Percentiles rank a stretch among this genome's conserved stretches.
phyloP scores from a whole-genome alignment of 73 alveolate genomes.

The Paramecium octaurelia region DNA sequence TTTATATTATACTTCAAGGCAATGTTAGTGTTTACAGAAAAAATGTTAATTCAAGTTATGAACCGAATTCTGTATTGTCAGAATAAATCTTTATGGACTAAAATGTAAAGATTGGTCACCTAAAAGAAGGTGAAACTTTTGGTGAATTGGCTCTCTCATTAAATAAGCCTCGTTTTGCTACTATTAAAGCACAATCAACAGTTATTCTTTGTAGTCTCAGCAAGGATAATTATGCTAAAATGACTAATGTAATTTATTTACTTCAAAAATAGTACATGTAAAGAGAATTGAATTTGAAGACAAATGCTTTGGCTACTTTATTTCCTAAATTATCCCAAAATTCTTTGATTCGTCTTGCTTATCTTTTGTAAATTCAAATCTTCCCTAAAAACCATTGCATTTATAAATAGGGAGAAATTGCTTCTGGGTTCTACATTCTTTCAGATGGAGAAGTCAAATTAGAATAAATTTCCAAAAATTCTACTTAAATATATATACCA shows the following conservation, averaged over 20 bases:
- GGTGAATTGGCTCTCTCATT: slow-evolving; percentile 42
- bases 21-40: not conserved
- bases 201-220: not conserved
- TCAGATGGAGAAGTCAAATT: slow-evolving; percentile 38
- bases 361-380: not conserved
- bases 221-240: slow-evolving; percentile 33
- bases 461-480: not conserved
- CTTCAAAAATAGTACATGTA: not conserved
- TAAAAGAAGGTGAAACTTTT: slow-evolving; percentile 19
- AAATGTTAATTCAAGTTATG: not conserved
- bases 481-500: not conserved
- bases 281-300: slow-evolving; percentile 10
- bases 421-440: slow-evolving; percentile 25
- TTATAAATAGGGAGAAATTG: not conserved
- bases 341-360: slow-evolving; percentile 27
- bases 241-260: not conserved
- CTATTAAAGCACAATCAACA: not conserved
- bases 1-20: slow-evolving; percentile 29
- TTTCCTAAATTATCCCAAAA: slow-evolving; percentile 24
- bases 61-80: not conserved
- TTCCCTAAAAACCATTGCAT: slow-evolving; percentile 6
- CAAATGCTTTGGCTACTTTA: not conserved
- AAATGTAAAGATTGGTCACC: not conserved
- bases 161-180: slow-evolving; percentile 45
- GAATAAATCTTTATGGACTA: not conserved